These are phyloP conservation scores for Candida caryicola DNA, from an alignment of 805 yeast genomes.

Conservation along the genomic window DNA sequence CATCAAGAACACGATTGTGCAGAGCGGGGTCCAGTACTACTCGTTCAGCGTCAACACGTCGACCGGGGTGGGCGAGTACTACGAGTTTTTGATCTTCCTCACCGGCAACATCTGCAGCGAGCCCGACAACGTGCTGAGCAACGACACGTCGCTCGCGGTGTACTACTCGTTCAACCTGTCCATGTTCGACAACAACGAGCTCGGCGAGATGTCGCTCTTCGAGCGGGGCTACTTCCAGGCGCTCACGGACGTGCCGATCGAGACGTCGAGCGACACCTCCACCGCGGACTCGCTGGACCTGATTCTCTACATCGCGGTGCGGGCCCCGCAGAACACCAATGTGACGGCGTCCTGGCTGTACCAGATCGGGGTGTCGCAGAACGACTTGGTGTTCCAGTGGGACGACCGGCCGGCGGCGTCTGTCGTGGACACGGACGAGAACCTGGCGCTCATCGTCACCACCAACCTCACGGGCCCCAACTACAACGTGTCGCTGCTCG, in stretches of 20 bases:
- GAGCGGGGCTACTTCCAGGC: slow-evolving; percentile 40
- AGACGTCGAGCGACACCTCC: slow-evolving; percentile 3
- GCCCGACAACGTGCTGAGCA: slow-evolving; percentile 19
- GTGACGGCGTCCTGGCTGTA: slow-evolving; percentile 51
- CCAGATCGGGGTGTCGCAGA: slow-evolving; percentile 63
- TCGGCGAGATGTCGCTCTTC: slow-evolving; percentile 29
- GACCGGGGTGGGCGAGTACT: slow-evolving; percentile 44
- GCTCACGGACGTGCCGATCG: slow-evolving; percentile 31
- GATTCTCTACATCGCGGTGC: slow-evolving; percentile 36
- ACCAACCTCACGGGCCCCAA: slow-evolving; percentile 40
- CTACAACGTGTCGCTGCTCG: slow-evolving; percentile 9
- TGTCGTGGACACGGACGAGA: slow-evolving; percentile 68
- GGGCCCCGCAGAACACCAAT: slow-evolving; percentile 41
- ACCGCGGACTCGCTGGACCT: slow-evolving; percentile 11
- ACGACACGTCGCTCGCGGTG: slow-evolving; percentile 31
- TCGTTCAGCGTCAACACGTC: slow-evolving; percentile 45
- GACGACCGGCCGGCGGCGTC: slow-evolving; percentile 53
- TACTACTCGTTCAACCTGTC: slow-evolving; percentile 38
- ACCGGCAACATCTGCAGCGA: slow-evolving; percentile 49
- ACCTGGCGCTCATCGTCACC: slow-evolving; percentile 64
- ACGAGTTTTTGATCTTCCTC: slow-evolving; percentile 46
- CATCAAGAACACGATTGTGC: slow-evolving; percentile 32
- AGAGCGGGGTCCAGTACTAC: slow-evolving; percentile 40
- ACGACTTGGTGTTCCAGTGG: slow-evolving; percentile 67
- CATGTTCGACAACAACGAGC: slow-evolving; percentile 28